Base-by-base conservation (phyloP, 2,329 filamentous ascomycete species). In the Gnomoniopsis sp. region DNA sequence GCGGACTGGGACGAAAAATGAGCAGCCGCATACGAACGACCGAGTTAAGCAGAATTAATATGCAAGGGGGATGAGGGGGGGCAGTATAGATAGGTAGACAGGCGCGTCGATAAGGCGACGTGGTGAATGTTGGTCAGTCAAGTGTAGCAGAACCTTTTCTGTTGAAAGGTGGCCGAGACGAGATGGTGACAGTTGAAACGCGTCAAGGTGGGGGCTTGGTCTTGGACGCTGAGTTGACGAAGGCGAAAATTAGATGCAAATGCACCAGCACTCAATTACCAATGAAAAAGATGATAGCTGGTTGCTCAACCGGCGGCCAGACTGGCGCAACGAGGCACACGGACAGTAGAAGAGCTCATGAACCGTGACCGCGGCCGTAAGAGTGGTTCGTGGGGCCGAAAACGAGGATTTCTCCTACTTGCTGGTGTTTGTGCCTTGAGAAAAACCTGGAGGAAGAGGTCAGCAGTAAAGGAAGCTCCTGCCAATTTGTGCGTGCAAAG, bases 241-340 rank as follows among this genome's bases (percentile, higher is more conserved):
- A 53, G 30, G 4, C 17, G 26, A 59, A 38, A 51, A 38, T 43
- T 52, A 53, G 49, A 36, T 36, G 53, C 46, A 17, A 55, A 47
- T 54, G 43, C 30, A 54, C 53, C 49, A 51, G 48, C 21, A 56
- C 50, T 43, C 44, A 55, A 23, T 33, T 56, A 56, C 44, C 59
- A 47, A 59, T 23, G 26, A 57, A 61, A 59, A 59, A 48, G 58
- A 59, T 52, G 55, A 56, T 22, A 26, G 33, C 17, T 50, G 30
- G 41, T 26, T 30, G 34, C 53, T 49, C 44, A 38, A 38, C 50
- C 49, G 50, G 51, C 43, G 17, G 53, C 22, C 22, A 23, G n/a
- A 34, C 7, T 26, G 15, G 36, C 49, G 17, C 19, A 19, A 19
- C n/a, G 17, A 22, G 19, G 41, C 53, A 49, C 23, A 15, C 8